phyloP scores from a whole-genome alignment of 192 early-diverging fungal genomes.

The Lunasporangiospora selenospora region DNA sequence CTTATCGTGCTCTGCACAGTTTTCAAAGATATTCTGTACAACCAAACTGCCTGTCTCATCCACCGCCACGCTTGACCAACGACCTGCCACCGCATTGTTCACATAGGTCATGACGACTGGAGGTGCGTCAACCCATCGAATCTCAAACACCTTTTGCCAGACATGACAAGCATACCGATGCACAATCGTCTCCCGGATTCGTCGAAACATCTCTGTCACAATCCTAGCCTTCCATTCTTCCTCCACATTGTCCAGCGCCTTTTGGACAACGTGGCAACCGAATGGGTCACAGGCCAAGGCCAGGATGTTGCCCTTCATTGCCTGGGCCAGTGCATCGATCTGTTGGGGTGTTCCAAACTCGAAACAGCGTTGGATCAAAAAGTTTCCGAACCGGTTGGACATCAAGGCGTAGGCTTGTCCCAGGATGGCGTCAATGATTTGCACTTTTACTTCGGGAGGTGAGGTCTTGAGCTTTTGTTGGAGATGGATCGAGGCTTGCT shows the following conservation, averaged over 20 bases:
- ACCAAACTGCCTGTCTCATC: conserved; percentile 82
- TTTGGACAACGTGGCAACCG: conserved; percentile 83
- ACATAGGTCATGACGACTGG: conserved; percentile 67
- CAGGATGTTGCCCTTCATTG: conserved; percentile 69
- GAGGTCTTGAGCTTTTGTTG: conserved; percentile 74
- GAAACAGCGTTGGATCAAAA: conserved; percentile 73
- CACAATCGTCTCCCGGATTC: conserved; percentile 73
- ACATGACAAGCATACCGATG: conserved; percentile 83
- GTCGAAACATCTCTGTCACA: conserved; percentile 66
- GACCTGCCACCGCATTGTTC: conserved; percentile 59
- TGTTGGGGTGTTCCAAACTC: conserved; percentile 69
- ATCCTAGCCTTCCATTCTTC: conserved; percentile 63
- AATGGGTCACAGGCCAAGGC: conserved; percentile 75
- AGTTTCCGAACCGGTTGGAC: conserved; percentile 82
- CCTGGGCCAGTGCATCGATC: conserved; percentile 56
- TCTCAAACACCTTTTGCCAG: conserved; percentile 83
- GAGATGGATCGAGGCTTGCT: conserved; percentile 72
- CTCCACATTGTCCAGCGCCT: conserved; percentile 70
- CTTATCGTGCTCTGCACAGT: conserved; percentile 70
- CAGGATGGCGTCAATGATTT: conserved; percentile 68
- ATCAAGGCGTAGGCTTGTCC: conserved; percentile 63
- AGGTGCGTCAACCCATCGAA: conserved; percentile 59
- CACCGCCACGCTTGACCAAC: conserved; percentile 72
- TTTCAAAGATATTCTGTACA: conserved; percentile 82
- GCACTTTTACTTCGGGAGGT: conserved; percentile 54